Evolutionary conservation across 1,284 basidiomycete species (phyloP), one percentile per base, ranked within the genome.

Genomic region (Singerocomus inundabilis): DNA sequence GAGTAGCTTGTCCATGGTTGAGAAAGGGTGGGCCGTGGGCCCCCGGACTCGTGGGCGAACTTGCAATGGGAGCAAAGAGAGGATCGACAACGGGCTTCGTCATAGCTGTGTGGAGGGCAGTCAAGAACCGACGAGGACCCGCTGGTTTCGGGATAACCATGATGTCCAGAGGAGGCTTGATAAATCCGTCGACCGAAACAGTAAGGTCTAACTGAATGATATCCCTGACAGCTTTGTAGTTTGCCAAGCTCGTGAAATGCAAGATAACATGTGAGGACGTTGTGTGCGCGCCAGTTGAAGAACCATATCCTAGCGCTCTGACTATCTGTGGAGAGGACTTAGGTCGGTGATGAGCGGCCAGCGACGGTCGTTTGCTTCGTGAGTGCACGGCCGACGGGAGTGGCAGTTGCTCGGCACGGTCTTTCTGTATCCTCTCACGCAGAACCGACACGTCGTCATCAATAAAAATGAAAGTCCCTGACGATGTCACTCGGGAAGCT

Each of bases 101-200:
- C 41, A 91, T 76, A 2, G 91, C 89, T 4, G 91, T 96, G 64
- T 94, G 88, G 15, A 98, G 72, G 10, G 93, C 88, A 6, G 93
- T 94, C 53, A 98, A 72, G 57, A 97, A 85, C 9, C 94, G 82
- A 31, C 94, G 82, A 1, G 94, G 94, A 4, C 95, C 95, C 9
- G 91, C 93, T 6, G 94, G 94, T 70, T 98, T 98, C 5, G 93
- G 94, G 26, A 98, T 87, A 56, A 98, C 91, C 75, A 97, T 89
- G 26, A 96, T 82, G 59, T 98, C 94, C 0, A 93, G 87, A 15
- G 65, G 63, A 13, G 58, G 76, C 54, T 34, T 73, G 66, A 16
- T 70, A 58, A 54, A 73, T 49, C 43, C 68, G 63, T 55, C 72
- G 55, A 55, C 44, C 21, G 73, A 79, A 18, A 74, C 72, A 38